Conservation (phyloP, 139 green algal genomes). For the Chlamydomonas sp. region DNA sequence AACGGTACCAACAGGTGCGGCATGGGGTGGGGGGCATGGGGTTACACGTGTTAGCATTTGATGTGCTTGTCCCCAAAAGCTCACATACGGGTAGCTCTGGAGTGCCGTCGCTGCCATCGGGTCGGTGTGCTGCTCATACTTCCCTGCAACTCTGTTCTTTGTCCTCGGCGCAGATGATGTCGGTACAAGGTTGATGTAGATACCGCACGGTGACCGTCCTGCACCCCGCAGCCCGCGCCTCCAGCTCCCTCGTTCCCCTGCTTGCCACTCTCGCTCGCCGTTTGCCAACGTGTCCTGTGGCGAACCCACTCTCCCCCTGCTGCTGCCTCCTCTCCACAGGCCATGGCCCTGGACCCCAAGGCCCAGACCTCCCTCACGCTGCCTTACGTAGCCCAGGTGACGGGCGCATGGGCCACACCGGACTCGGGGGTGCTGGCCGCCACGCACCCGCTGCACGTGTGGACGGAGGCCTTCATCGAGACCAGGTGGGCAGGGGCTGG, state of each 20-base stretch:
- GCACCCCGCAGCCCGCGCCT: too few species aligned
- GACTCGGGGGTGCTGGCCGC: conserved; percentile 47
- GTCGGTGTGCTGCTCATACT: too few species aligned
- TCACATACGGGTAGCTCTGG: too few species aligned
- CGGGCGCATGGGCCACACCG: conserved; percentile 65
- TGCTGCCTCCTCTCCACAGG: neutral
- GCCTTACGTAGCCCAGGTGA: conserved; percentile 43
- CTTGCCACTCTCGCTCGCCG: neutral
- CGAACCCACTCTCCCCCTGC: too few species aligned
- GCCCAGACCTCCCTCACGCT: neutral
- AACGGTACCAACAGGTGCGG: conserved; percentile 48
- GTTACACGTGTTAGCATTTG: neutral
- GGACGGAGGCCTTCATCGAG: conserved; percentile 56
- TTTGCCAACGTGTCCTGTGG: too few species aligned
- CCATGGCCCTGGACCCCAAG: conserved; percentile 25
- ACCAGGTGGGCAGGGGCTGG: conserved; percentile 7
- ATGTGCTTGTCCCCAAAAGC: neutral
- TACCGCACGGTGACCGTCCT: too few species aligned
- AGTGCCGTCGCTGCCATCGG: too few species aligned
- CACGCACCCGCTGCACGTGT: conserved; percentile 64
- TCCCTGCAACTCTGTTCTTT: too few species aligned
- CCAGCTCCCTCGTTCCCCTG: neutral
- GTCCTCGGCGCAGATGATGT: too few species aligned
- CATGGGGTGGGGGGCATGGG: neutral
- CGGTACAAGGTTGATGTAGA: too few species aligned